Evolutionary conservation across 306 rosid genomes (phyloP), one percentile per base, ranked within the genome.

Genomic region (Pyrus betulifolia): DNA sequence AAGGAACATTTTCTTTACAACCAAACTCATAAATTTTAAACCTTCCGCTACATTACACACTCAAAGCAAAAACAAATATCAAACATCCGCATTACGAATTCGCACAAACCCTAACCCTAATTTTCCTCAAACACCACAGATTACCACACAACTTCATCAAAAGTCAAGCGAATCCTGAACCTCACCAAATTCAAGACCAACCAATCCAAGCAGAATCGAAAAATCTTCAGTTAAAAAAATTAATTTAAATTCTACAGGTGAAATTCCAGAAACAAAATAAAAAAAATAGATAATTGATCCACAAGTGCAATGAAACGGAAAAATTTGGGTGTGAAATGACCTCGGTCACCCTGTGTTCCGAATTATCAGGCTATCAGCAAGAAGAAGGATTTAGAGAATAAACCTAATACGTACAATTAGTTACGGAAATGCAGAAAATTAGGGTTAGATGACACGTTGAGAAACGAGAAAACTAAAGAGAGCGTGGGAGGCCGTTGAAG

Each of bases 401-500:
- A 72, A 33, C 54, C 64, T 23, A 77, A 70, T n/a, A 51, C 57
- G 69, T 59, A 80, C 84, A 86, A 75, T 25, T 57, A 46, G 82
- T 88, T 88, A 80, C 62, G 82, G 71, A 82, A 81, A 42, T 23
- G 74, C 84, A 69, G 82, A 14, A 71, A 22, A 28, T 62, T 49
- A 67, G 93, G 81, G 77, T 31, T 74, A 6, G 12, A 64, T 12
- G 78, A 84, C 91, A 74, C 88, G 91, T 88, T 87, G 81, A 81
- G 25, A 45, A 40, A 58, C 61, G 19, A 52, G 44, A 35, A 44
- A 65, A 46, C 14, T 61, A 6, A 10, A 64, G 8, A 6, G 40
- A 45, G 72, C 7, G 40, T n/a, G 51, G 27, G 86, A 80, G 86
- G 86, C 84, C 72, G 75, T 79, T 81, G 85, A 74, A 86, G 72